phyloP scores from a whole-genome alignment of 768 basidiomycete genomes.

The Phaffia tasmanica region DNA sequence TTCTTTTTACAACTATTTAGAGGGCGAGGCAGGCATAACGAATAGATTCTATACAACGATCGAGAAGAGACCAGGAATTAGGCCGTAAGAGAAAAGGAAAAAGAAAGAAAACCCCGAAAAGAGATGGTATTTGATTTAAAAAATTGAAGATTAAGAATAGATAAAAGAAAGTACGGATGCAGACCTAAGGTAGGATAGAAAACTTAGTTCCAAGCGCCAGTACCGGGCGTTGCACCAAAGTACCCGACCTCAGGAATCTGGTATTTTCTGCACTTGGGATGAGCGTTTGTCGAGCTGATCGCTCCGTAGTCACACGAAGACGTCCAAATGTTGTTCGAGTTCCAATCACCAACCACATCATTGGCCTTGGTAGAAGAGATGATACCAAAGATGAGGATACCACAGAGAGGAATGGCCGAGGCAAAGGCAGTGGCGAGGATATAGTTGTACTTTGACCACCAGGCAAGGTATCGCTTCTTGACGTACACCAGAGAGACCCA shows the following conservation, averaged over 20 bases:
- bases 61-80: too few species aligned
- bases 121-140: too few species aligned
- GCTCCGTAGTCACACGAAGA: not conserved
- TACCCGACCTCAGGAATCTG: constrained; percentile 6
- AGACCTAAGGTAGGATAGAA: not conserved
- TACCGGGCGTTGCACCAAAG: constrained; percentile 5
- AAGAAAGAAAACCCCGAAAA: too few species aligned
- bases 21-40: too few species aligned
- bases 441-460: constrained; percentile 35
- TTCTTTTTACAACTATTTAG: too few species aligned
- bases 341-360: constrained; percentile 3
- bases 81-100: too few species aligned
- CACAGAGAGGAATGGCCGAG: constrained; percentile 38
- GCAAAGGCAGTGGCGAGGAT: constrained; percentile 37
- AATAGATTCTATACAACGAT: too few species aligned
- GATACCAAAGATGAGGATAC: constrained; percentile 39
- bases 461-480: constrained; percentile 33
- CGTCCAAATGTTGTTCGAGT: not conserved
- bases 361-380: constrained; percentile 10
- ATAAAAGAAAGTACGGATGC: not conserved
- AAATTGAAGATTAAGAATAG: too few species aligned
- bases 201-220: constrained; percentile 6
- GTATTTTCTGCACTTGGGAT: not conserved
- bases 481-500: constrained; percentile 32
- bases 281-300: not conserved